Conservation (phyloP, 2,329 filamentous ascomycete genomes). For the Incumbomyces lentus region DNA sequence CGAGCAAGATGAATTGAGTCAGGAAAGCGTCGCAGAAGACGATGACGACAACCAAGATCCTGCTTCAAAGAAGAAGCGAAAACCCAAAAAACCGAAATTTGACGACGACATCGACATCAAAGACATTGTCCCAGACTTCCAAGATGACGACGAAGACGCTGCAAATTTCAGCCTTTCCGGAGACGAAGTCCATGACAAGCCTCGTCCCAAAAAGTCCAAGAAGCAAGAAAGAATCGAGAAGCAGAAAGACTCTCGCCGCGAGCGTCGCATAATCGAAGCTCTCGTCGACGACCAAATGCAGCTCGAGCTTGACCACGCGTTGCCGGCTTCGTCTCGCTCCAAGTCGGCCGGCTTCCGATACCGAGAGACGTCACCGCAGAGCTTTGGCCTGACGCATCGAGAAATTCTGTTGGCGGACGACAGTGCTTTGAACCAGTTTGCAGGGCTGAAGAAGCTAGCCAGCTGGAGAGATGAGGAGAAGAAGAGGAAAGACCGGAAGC, state of each 20-base stretch:
- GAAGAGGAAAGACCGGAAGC: conserved; percentile 81
- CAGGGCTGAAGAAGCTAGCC: conserved; percentile 88
- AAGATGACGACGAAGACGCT: conserved; percentile 19
- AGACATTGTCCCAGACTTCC: conserved; percentile 74
- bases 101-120: conserved; percentile 97
- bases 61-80: conserved; percentile 45
- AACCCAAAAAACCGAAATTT: conserved; percentile 72
- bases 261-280: conserved; percentile 73
- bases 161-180: conserved; percentile 50
- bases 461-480: conserved; percentile 79
- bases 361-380: conserved; percentile 81
- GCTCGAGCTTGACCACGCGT: conserved; percentile 60
- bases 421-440: conserved; percentile 75
- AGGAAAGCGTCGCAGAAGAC: conserved; percentile 70
- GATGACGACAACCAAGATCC: conserved; percentile 79
- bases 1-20: conserved; percentile 47
- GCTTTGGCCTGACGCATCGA: conserved; percentile 77
- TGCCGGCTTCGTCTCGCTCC: conserved; percentile 44
- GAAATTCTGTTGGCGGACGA: conserved; percentile 91
- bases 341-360: conserved; percentile 66
- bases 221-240: conserved; percentile 44
- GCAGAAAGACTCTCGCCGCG: conserved; percentile 66
- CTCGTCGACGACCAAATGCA: conserved; percentile 75
- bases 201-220: conserved; percentile 40
- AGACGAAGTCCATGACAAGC: conserved; percentile 27